Conservation (phyloP, 2,329 filamentous ascomycete genomes). For the Aspergillus oerlinghausenensis region DNA sequence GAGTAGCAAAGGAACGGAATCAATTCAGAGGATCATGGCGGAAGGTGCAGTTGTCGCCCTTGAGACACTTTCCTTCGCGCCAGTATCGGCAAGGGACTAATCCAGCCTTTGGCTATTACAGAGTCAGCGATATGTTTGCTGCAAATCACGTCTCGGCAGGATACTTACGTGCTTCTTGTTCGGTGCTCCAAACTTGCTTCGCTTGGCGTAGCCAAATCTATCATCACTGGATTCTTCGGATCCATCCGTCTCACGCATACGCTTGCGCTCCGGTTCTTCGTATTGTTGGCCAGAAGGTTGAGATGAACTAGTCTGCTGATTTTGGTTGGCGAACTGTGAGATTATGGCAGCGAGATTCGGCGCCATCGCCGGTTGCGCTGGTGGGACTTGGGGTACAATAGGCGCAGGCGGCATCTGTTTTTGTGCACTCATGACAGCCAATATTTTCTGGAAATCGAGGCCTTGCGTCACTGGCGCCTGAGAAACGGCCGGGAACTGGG, state of each 20-base stretch:
- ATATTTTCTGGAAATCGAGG: slow-evolving; percentile 36
- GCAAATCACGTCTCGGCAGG: not conserved
- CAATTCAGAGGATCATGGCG: slow-evolving; percentile 37
- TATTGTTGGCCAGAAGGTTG: slow-evolving; percentile 21
- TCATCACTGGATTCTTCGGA: slow-evolving; percentile 31
- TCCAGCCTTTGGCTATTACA: slow-evolving; percentile 38
- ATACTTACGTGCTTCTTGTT: slow-evolving; percentile 36
- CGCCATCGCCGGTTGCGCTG: slow-evolving; percentile 24
- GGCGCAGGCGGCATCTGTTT: slow-evolving; percentile 33
- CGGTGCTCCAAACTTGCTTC: slow-evolving; percentile 29
- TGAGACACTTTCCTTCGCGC: slow-evolving; percentile 50
- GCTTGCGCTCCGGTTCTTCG: slow-evolving; percentile 41
- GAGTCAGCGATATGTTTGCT: slow-evolving; percentile 8
- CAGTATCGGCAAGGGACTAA: slow-evolving; percentile 50
- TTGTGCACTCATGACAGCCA: slow-evolving; percentile 35
- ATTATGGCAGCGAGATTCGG: slow-evolving; percentile 34
- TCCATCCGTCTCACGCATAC: slow-evolving; percentile 30
- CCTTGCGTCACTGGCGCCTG: slow-evolving; percentile 22
- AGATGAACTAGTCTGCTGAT: slow-evolving; percentile 14
- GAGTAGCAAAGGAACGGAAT: slow-evolving; percentile 1
- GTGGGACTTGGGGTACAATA: slow-evolving; percentile 21
- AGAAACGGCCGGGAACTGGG: slow-evolving; percentile 22
- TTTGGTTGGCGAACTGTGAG: slow-evolving; percentile 27
- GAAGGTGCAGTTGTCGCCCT: slow-evolving; percentile 50
- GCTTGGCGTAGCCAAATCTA: slow-evolving; percentile 30